Base-by-base conservation (phyloP, 164 flowering plant genomes). In the Aristolochia contorta region DNA sequence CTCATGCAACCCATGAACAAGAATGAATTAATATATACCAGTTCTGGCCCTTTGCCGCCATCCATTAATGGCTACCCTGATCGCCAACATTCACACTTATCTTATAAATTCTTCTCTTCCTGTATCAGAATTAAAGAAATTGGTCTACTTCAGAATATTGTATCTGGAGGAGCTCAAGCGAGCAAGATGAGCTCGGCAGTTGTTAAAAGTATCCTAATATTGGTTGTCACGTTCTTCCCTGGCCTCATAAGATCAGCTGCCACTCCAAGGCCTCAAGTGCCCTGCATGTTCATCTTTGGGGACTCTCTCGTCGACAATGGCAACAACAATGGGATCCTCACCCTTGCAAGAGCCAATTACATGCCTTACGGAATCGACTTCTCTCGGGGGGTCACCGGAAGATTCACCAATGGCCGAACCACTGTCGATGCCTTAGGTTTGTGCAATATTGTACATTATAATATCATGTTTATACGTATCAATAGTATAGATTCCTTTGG, bases 271-370 rank as follows among this genome's bases (percentile, higher is more conserved):
- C 77, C 71, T 19, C 76, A 72, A 51, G 86, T 85, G 62, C 93
- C 96, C 0, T 71, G 91, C 59, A 78, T 84, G 75, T 91, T 78
- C 76, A 82, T 91, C 5, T 91, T 88, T 66, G 97, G 97, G 0
- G 97, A 91, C 61, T 88, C 97, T 0, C 55, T 91, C 48, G 96
- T 91, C 2, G 97, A 91, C 69, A 88, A 84, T 74, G 97, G 96
- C 6, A 91, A 91, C 75, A 88, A 91, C 75, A 91, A 91, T 65
- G 67, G 73, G 1, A 68, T 86, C 1, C 78, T 81, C 21, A 82
- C 88, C 0, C 84, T 86, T 61, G 81, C 90, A 4, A 75, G 91
- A 52, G 91, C 97, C n/a, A 88, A 91, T 65, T 88, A 88, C 65
- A 49, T 65, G 67, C 97, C 97, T 43, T 91, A 91, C 45, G 97